Percentiles rank a stretch among this genome's conserved stretches.
Evolutionary conservation across 2,329 filamentous ascomycete species (phyloP).

Genomic region (Tolypocladium amazonense): DNA sequence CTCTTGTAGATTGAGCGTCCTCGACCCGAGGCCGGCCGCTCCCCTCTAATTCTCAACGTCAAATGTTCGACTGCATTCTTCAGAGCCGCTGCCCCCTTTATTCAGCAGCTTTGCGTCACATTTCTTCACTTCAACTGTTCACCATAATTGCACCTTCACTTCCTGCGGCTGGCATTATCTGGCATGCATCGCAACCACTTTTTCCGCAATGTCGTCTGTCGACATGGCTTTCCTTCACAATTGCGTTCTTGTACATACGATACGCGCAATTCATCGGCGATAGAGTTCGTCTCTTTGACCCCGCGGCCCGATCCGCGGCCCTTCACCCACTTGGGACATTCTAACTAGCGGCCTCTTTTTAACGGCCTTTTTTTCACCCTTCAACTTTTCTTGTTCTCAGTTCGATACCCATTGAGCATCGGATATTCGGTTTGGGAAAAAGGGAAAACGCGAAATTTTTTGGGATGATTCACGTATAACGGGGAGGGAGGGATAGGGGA

Average conservation of each 20-base stretch:
- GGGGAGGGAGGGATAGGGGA: background rate
- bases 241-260: slow-evolving; percentile 12
- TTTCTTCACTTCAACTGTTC: background rate
- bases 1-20: slow-evolving; percentile 24
- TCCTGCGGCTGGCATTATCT: slow-evolving; percentile 7
- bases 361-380: slow-evolving; percentile 1
- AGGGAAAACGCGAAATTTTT: slow-evolving; percentile 1
- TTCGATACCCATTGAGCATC: slow-evolving; percentile 12
- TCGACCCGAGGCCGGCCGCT: background rate
- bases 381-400: slow-evolving; percentile 3
- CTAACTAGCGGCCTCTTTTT: background rate
- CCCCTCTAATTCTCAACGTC: background rate
- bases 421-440: background rate
- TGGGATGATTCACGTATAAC: slow-evolving; percentile 6
- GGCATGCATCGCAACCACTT: background rate
- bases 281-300: slow-evolving; percentile 19
- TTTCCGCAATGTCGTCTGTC: background rate
- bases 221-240: background rate
- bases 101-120: background rate
- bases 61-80: background rate
- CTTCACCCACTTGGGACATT: background rate
- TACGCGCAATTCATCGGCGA: slow-evolving; percentile 17
- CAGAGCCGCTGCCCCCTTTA: background rate
- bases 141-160: slow-evolving; percentile 1
- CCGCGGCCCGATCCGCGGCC: background rate